Evolutionary conservation across 768 basidiomycete species (phyloP), one percentile per base, ranked within the genome.

Genomic region (Macrocybe gigantea): DNA sequence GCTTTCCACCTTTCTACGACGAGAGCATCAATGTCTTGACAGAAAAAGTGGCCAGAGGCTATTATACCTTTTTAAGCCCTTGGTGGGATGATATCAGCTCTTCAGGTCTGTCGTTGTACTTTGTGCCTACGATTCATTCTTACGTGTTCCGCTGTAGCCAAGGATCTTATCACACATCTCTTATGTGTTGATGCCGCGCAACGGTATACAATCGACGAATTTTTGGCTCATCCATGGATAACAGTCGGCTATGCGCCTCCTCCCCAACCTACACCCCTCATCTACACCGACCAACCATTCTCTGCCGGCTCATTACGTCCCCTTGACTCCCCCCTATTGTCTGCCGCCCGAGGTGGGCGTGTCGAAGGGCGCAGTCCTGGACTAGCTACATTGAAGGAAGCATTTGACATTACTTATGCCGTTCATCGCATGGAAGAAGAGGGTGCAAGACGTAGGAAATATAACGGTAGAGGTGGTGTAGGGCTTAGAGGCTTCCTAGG

Each of bases 391-490:
- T 82, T 99, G 64, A 98, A 96, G 61, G 96, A 98, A 63, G 94
- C 96, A 3, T 98, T 99, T 66, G 96, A 99, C 64, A 86, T 99
- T 60, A 95, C 96, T 1, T 97, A 97, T 64, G 95, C 96, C 3
- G 96, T 99, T 0, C 96, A 99, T 65, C 84, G 95, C 12, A 98
- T 98, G 95, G 95, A 97, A 63, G 96, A 99, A 65, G 96, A 99
- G 66, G 95, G 93, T 10, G 89, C 88, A 0, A 78, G 90, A 47
- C 73, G 91, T 44, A 78, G 88, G 22, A 91, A 87, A 40, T 88
- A 87, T 66, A 83, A 88, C 47, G 85, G 83, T 8, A 77, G 80
- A 3, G 85, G 84, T 12, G 91, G 87, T 30, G 86, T 83, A 0
- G 93, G 93, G 14, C 69, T 70, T 3, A 78, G 82, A 44, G 88